Base-by-base conservation (phyloP, 31 red algal species). In the Pterothamnion heteromorphum region DNA sequence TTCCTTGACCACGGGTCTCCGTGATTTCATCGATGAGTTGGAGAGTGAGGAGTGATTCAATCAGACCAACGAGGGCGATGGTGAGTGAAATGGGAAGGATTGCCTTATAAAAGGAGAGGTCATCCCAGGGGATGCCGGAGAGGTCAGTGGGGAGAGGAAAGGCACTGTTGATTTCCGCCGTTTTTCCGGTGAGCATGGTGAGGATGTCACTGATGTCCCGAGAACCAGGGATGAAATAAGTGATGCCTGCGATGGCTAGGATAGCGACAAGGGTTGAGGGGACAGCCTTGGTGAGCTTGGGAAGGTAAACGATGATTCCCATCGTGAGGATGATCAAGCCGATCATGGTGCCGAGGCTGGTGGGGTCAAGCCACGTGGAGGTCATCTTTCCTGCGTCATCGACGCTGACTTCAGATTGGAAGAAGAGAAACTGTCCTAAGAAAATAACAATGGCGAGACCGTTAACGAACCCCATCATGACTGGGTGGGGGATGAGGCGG, bases 381-480 rank as follows among this genome's bases (percentile, higher is more conserved):
- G 5, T 31, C 9, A 31, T 9, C 30, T 83, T 31, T 18, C n/a
- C 18, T n/a, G n/a, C n/a, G 5, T 31, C 80, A 83, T 83, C 18
- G 23, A 26, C 36, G 5, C 18, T 20, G 9, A 14, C 4, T 35
- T 91, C 85, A 85, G 64, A 85, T 26, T 35, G 81, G 74, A 22
- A 5, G 18, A 14, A 91, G 64, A 5, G 18, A 14, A 85, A 84
- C 30, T 91, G 89, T 18, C 30, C 64, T 74, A 84, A 28, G 31
- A n/a, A 4, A 86, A 92, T 94, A 44, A 94, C 30, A 3, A 92
- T 83, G 35, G 92, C 92, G 3, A 94, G 76, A 22, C 92, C 92
- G 57, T 92, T 74, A 14, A 94, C 91, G 91, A 94, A 94, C 3
- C 92, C 92, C 30, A 94, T 35, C 90, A 94, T 93, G 4, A 92